Evolutionary conservation across 257 asterid genomes (phyloP), one percentile per base, ranked within the genome.

Genomic region (Fraxinus anomala): DNA sequence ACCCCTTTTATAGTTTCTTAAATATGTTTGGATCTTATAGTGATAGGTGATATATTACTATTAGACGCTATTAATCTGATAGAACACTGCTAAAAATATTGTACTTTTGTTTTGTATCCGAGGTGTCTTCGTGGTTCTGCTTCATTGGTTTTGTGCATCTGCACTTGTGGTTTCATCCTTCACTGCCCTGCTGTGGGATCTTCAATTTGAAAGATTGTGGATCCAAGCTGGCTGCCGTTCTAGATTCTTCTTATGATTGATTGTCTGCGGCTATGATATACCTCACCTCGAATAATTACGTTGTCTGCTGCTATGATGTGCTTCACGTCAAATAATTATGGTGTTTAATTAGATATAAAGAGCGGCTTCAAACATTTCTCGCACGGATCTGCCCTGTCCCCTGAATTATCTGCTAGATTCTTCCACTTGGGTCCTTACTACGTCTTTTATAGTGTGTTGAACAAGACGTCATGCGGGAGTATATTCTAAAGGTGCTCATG

Each of bases 101-200:
- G 85, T 91, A 90, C 85, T 89, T 91, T 92, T 91, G 86, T 88
- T 89, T 88, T 88, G 86, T 92, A 91, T 86, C 90, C 90, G 93
- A 94, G 98, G 97, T 94, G 84, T 91, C 88, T 81, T 77, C 97
- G 79, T 88, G 96, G 89, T 90, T 83, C 97, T 90, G 94, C 98
- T 83, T 89, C 97, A 86, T 89, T 88, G 93, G 95, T 91, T 86
- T 88, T 90, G 94, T 92, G 85, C 95, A 84, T 92, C 98, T 92
- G 86, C 97, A 84, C 91, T 83, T 87, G 87, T 87, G 93, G 93
- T 94, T 93, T 87, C 89, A 85, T 85, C 86, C 97, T 86, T 88
- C 87, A 73, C 89, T 85, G 89, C 83, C 87, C 89, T 89, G 89
- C 94, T 88, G 90, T 81, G 94, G 93, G 92, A 94, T 92, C 97